Percentiles rank a stretch among this genome's conserved stretches.
Evolutionary conservation across 176 grass and related monocot genomes (phyloP).

Genomic region (Phoenix roebelenii): DNA sequence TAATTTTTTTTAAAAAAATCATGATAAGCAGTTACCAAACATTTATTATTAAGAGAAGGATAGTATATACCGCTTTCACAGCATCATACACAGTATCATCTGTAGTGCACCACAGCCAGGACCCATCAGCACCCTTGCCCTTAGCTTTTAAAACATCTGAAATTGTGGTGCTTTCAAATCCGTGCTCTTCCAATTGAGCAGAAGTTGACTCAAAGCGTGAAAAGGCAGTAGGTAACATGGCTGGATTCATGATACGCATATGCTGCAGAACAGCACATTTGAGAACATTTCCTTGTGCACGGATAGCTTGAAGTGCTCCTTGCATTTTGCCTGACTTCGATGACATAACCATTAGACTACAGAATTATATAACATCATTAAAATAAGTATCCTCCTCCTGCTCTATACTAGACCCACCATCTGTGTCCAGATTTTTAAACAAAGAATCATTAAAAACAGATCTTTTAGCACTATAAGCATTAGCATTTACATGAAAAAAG

Average conservation of each 20-base stretch:
- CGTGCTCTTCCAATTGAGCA: slow-evolving; percentile 57
- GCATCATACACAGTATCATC: slow-evolving; percentile 89
- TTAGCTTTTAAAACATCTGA: slow-evolving; percentile 71
- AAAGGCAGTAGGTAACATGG: slow-evolving; percentile 38
- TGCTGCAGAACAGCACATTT: slow-evolving; percentile 45
- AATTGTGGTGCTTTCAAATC: slow-evolving; percentile 85
- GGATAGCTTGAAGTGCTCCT: slow-evolving; percentile 52
- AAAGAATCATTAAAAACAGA: no score
- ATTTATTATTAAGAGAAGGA: not conserved
- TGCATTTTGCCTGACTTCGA: slow-evolving; percentile 57
- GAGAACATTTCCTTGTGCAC: slow-evolving; percentile 45
- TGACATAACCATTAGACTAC: no score
- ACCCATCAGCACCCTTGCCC: slow-evolving; percentile 90
- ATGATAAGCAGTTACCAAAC: not conserved
- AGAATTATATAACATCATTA: no score
- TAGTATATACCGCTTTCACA: slow-evolving; percentile 71
- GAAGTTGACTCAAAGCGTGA: slow-evolving; percentile 57
- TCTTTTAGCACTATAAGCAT: no score
- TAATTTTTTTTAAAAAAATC: not conserved
- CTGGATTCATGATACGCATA: slow-evolving; percentile 33
- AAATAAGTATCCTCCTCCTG: no score
- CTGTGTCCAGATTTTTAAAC: no score
- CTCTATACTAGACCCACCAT: no score
- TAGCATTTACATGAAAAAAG: no score
- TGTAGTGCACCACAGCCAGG: slow-evolving; percentile 95